A percentile compares a stretch with the other conserved stretches of the same genome.
phyloP scores from a whole-genome alignment of 2,329 filamentous ascomycete species.

The Talaromyces sp. region DNA sequence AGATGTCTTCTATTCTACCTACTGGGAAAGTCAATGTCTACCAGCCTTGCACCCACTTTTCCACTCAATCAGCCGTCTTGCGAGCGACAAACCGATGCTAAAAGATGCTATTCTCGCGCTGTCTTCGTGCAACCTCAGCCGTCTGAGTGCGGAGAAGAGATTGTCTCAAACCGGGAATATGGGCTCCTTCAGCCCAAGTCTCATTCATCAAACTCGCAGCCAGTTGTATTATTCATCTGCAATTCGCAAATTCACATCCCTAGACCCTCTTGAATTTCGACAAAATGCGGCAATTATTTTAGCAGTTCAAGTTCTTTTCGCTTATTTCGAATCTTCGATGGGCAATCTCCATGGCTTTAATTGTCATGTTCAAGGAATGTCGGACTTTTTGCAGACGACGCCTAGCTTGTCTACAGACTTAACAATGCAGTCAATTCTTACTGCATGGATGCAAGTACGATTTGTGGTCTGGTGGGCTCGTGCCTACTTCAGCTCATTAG shows the following conservation, averaged over 20 bases:
- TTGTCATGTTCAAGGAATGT: slow-evolving; percentile 17
- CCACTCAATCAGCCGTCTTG: neutral
- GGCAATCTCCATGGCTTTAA: slow-evolving; percentile 21
- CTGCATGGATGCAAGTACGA: slow-evolving; percentile 20
- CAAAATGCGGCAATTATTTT: slow-evolving; percentile 10
- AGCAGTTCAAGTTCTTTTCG: slow-evolving; percentile 17
- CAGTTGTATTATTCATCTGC: slow-evolving; percentile 23
- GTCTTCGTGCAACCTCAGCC: slow-evolving; percentile 20
- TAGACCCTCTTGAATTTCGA: slow-evolving; percentile 9
- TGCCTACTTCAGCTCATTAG: slow-evolving; percentile 19
- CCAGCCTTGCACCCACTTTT: slow-evolving; percentile 22
- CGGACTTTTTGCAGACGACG: neutral
- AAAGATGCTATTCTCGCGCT: slow-evolving; percentile 18
- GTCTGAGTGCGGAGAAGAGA: slow-evolving; percentile 14
- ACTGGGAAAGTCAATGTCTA: slow-evolving; percentile 22
- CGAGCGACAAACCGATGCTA: slow-evolving; percentile 4
- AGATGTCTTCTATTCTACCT: slow-evolving; percentile 22
- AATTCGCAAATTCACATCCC: slow-evolving; percentile 13
- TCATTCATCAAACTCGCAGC: slow-evolving; percentile 20
- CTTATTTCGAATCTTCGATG: slow-evolving; percentile 19
- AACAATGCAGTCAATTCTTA: slow-evolving; percentile 10
- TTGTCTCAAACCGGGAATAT: neutral
- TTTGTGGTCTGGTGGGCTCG: slow-evolving; percentile 24
- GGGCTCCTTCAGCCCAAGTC: slow-evolving; percentile 14
- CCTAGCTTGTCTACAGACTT: no score